Percentiles rank a stretch among this genome's conserved stretches.
Conservation (phyloP, 257 asterid genomes). For the Scutellaria galericulata region DNA sequence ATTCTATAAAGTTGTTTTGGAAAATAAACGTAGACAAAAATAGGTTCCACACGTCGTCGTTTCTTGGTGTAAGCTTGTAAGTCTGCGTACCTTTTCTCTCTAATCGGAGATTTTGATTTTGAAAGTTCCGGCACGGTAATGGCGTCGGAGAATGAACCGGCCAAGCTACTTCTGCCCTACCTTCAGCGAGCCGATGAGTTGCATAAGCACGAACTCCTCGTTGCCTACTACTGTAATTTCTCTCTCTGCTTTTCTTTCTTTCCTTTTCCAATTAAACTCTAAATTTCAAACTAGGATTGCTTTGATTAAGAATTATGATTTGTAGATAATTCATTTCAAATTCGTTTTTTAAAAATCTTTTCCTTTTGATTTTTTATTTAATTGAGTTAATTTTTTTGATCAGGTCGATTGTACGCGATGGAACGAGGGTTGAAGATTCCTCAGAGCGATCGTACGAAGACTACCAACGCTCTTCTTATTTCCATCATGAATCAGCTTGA, state of each 20-base stretch:
- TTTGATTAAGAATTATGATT: neutral
- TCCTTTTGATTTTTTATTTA: neutral
- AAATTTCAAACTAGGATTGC: neutral
- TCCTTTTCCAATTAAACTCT: neutral
- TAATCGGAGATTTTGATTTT: neutral
- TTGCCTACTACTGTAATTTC: slow-evolving; percentile 56
- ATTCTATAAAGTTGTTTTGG: too few relatives aligned
- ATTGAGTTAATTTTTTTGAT: slow-evolving; percentile 5
- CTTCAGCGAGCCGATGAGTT: slow-evolving; percentile 69
- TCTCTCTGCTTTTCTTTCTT: neutral
- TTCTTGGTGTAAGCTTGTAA: too few relatives aligned
- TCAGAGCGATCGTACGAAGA: slow-evolving; percentile 79
- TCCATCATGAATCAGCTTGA: slow-evolving; percentile 95
- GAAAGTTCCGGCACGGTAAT: slow-evolving; percentile 13
- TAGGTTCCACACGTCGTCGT: too few relatives aligned
- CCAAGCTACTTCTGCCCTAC: slow-evolving; percentile 58
- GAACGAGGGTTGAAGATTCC: slow-evolving; percentile 93
- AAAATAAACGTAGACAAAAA: too few relatives aligned
- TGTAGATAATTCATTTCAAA: neutral
- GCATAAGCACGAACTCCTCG: slow-evolving; percentile 62
- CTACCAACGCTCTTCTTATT: slow-evolving; percentile 72
- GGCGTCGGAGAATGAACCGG: slow-evolving; percentile 57
- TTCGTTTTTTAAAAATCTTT: neutral
- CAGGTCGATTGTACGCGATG: slow-evolving; percentile 98
- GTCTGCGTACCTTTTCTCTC: neutral